Conservation (phyloP, 2,329 filamentous ascomycete genomes). For the Sporothrix variecibatus region DNA sequence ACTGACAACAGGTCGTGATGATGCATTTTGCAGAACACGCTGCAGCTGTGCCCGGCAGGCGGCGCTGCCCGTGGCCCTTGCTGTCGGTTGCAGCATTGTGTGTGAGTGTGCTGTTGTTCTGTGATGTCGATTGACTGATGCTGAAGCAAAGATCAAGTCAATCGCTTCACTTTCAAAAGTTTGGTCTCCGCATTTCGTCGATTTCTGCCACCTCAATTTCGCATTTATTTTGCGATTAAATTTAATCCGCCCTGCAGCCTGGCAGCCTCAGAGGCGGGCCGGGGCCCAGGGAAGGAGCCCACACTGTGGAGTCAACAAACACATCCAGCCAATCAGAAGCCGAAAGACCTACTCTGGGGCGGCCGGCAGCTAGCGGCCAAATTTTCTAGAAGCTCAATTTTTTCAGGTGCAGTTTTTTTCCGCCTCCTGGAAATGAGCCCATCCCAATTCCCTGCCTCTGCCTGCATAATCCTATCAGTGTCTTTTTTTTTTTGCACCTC, state of each 20-base stretch:
- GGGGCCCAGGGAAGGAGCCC: background rate
- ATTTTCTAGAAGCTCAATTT: slow-evolving; percentile 2
- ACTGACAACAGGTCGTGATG: background rate
- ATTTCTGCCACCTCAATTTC: slow-evolving; percentile 5
- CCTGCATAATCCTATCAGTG: background rate
- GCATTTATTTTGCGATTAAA: slow-evolving; percentile 18
- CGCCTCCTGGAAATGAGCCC: slow-evolving; percentile 14
- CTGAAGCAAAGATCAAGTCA: background rate
- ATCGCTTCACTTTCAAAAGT: background rate
- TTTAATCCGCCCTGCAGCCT: background rate
- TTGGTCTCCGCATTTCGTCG: background rate
- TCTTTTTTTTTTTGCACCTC: background rate
- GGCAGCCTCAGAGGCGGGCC: slow-evolving; percentile 3
- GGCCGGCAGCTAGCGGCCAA: slow-evolving; percentile 10
- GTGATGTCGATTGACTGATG: background rate
- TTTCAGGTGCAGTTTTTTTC: slow-evolving; percentile 20
- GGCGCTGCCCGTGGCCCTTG: slow-evolving; percentile 23
- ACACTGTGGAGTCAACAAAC: background rate
- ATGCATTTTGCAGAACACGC: background rate
- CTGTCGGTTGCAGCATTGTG: slow-evolving; percentile 27
- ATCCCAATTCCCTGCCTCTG: background rate
- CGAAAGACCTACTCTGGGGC: background rate
- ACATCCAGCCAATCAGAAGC: background rate
- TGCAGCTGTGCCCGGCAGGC: slow-evolving; percentile 20
- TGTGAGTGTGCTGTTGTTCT: background rate